phyloP scores from a whole-genome alignment of 805 yeast species.

The Ogataea corticis region DNA sequence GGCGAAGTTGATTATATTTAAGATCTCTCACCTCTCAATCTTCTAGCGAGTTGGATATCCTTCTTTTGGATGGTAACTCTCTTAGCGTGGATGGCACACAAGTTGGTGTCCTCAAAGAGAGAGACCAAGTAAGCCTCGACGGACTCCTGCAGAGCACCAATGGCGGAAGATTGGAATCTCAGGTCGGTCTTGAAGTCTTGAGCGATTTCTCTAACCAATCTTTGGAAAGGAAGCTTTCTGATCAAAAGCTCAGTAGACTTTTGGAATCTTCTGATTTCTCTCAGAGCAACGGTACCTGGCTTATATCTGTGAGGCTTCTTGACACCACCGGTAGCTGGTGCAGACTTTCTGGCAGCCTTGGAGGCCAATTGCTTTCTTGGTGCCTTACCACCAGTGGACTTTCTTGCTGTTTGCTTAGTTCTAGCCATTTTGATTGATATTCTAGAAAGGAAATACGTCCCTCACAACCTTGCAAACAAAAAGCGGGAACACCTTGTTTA shows the following conservation, averaged over 20 bases:
- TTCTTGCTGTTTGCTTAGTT: conserved; percentile 94
- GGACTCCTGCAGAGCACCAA: conserved; percentile 97
- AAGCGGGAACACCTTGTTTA: neutral
- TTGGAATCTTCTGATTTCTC: conserved; percentile 98
- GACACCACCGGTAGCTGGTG: conserved; percentile 91
- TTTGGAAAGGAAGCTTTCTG: conserved; percentile 96
- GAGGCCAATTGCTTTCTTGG: conserved; percentile 94
- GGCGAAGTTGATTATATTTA: conserved; percentile 35
- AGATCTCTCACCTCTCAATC: conserved; percentile 96
- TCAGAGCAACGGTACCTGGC: conserved; percentile 96
- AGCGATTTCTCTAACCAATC: conserved; percentile 94
- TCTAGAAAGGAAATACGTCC: neutral
- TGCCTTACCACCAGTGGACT: conserved; percentile 93
- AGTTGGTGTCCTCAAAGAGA: conserved; percentile 94
- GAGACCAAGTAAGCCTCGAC: conserved; percentile 98
- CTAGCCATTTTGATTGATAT: conserved; percentile 66
- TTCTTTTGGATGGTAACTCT: conserved; percentile 98
- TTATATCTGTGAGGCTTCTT: conserved; percentile 94
- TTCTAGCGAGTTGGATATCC: conserved; percentile 96
- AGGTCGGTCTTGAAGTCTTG: conserved; percentile 91
- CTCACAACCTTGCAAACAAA: no score
- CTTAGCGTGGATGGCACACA: conserved; percentile 99
- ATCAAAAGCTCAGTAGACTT: conserved; percentile 92
- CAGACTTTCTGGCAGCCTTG: conserved; percentile 91
- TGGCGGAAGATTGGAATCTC: conserved; percentile 96